These are phyloP conservation scores for Sporothrix pseudoabietina DNA, from an alignment of 2,329 filamentous ascomycete species.

Conservation along the genomic window DNA sequence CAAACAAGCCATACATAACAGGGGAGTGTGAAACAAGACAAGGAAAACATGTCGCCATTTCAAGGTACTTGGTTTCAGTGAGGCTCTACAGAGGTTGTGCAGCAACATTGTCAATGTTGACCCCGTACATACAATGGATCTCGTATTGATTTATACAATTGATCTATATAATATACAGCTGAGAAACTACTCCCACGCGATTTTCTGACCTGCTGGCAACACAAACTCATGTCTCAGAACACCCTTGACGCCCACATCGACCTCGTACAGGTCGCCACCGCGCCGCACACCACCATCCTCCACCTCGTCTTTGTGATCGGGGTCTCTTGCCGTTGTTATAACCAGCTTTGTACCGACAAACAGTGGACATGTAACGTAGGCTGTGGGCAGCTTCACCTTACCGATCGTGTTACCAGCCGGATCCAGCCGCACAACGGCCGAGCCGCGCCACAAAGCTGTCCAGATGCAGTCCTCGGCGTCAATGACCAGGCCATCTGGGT, in stretches of 20 bases:
- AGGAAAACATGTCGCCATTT: too few species aligned
- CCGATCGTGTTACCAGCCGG: not conserved
- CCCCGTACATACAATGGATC: too few species aligned
- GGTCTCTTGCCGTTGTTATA: not conserved
- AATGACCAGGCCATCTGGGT: not conserved
- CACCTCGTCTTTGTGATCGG: not conserved
- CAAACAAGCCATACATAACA: too few species aligned
- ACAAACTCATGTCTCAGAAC: not conserved
- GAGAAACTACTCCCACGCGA: too few species aligned
- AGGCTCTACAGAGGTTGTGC: too few species aligned
- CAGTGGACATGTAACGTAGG: not conserved
- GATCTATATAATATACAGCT: too few species aligned
- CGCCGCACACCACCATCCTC: not conserved
- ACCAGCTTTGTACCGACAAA: not conserved
- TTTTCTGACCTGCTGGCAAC: not conserved
- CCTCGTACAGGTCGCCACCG: not conserved
- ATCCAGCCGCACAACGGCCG: not conserved
- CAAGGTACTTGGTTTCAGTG: too few species aligned
- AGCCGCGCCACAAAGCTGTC: not conserved
- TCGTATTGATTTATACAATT: too few species aligned
- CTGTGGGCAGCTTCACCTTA: not conserved
- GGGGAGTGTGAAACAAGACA: too few species aligned
- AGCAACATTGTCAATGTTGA: too few species aligned
- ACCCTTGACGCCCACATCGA: not conserved
- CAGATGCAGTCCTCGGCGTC: not conserved